These are phyloP conservation scores for Gaeumannomyces tritici DNA, from an alignment of 2,329 filamentous ascomycete genomes.

Conservation along the genomic window DNA sequence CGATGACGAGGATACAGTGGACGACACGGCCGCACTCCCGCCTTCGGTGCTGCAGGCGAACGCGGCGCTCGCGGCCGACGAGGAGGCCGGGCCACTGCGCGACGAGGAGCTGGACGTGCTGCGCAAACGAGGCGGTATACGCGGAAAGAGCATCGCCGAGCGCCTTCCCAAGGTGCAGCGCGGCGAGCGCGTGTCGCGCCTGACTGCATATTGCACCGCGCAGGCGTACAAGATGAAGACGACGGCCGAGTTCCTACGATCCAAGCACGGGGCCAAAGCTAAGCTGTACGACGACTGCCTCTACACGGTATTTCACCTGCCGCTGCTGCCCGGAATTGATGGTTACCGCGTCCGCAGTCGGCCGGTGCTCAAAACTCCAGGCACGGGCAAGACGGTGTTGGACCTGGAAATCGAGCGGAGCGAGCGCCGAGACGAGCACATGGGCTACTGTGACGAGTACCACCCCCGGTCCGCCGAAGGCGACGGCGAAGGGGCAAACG, in stretches of 20 bases:
- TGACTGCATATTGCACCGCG: slow-evolving; percentile 94
- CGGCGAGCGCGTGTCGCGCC: slow-evolving; percentile 75
- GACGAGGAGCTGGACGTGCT: slow-evolving; percentile 60
- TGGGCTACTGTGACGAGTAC: slow-evolving; percentile 75
- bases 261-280: slow-evolving; percentile 80
- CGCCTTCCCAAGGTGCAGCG: slow-evolving; percentile 80
- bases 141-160: slow-evolving; percentile 87
- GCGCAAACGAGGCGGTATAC: slow-evolving; percentile 50
- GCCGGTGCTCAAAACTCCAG: slow-evolving; percentile 84
- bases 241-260: slow-evolving; percentile 81
- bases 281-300: slow-evolving; percentile 98
- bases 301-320: slow-evolving; percentile 90
- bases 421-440: slow-evolving; percentile 79
- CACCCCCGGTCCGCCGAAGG: slow-evolving; percentile 22
- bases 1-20: slow-evolving; percentile 43
- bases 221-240: slow-evolving; percentile 84
- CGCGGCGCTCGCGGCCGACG: slow-evolving; percentile 35
- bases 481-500: slow-evolving; percentile 7
- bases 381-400: slow-evolving; percentile 77
- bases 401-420: slow-evolving; percentile 95
- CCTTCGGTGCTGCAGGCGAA: slow-evolving; percentile 49
- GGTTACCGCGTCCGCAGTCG: slow-evolving; percentile 85
- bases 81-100: slow-evolving; percentile 55
- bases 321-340: slow-evolving; percentile 73
- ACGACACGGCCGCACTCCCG: slow-evolving; percentile 36